A percentile compares a stretch with the other conserved stretches of the same genome.
Evolutionary conservation across 2,329 filamentous ascomycete genomes (phyloP).

Genomic region (Penicillium sp.): DNA sequence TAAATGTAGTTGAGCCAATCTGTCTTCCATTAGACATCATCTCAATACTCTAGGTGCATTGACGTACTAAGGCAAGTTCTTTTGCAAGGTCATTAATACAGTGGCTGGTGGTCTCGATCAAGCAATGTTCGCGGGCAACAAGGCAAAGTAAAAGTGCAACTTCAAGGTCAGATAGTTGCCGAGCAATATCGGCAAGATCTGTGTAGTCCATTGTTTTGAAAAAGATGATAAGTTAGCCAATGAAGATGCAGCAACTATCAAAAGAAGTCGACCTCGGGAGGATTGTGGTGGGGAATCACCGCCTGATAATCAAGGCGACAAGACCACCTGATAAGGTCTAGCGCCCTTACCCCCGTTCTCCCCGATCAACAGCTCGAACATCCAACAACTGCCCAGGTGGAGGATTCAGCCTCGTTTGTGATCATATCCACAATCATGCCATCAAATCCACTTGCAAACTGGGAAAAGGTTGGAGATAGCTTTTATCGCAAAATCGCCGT

Average conservation of each 20-base stretch:
- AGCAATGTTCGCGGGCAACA: slow-evolving; percentile 78
- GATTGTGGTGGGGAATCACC: not conserved
- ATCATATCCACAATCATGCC: slow-evolving; percentile 34
- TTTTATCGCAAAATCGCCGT: slow-evolving; percentile 95
- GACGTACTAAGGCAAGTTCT: slow-evolving; percentile 66
- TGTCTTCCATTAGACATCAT: slow-evolving; percentile 29
- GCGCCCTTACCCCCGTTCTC: slow-evolving; percentile 8
- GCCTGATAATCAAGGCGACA: slow-evolving; percentile 6
- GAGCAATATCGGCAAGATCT: slow-evolving; percentile 64
- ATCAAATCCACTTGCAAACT: slow-evolving; percentile 73
- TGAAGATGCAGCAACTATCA: slow-evolving; percentile 12
- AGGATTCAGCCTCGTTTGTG: slow-evolving; percentile 6
- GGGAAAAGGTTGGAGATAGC: slow-evolving; percentile 88
- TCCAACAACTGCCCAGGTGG: not conserved
- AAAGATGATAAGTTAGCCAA: slow-evolving; percentile 2
- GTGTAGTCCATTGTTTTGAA: slow-evolving; percentile 59
- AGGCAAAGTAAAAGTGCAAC: slow-evolving; percentile 81
- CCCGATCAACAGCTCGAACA: slow-evolving; percentile 14
- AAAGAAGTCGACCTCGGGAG: not conserved
- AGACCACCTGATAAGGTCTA: slow-evolving; percentile 7
- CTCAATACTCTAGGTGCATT: not conserved
- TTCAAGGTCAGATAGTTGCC: slow-evolving; percentile 80
- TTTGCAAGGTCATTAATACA: slow-evolving; percentile 65
- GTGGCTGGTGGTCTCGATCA: slow-evolving; percentile 69
- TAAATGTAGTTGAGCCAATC: slow-evolving; percentile 69